Evolutionary conservation across 106 monocot species (phyloP), one percentile per base, ranked within the genome.

Genomic region (Alisma plantagoaquatica): DNA sequence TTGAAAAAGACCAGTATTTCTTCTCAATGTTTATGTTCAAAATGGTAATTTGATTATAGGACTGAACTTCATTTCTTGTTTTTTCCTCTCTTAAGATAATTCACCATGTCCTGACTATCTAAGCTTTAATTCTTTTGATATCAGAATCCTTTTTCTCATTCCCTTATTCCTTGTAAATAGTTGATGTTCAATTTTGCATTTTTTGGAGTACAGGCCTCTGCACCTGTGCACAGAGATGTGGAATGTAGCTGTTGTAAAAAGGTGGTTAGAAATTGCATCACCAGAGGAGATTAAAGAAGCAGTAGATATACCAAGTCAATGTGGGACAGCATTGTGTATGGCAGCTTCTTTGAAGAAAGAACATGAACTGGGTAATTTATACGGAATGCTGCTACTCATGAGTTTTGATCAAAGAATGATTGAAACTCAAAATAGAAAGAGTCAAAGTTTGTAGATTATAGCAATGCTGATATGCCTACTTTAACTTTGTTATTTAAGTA

Each of bases 251-350:
- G 85, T 98, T 67, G 90, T 98, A 32, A 71, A 60, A 72, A 90
- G 76, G 66, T 98, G 98, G 98, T 76, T 74, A 17, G 90, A 85
- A 59, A 61, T 98, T 70, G 90, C 98, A 46, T 74, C 79, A 7
- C 54, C 49, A 46, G 67, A 85, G 50, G 90, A 90, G 57, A 86
- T 90, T 46, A 61, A 67, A 32, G 70, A 82, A 59, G 90, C 90
- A 27, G 86, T 98, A 64, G 82, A 98, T 46, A 66, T 90, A 67
- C 71, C 84, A 57, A 63, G 98, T 67, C 82, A 84, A 57, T 46
- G 14, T 48, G 98, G 98, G 31, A 98, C 98, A 29, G 81, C 98
- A 46, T 69, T 98, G 41, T 98, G 98, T 62, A 98, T 98, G 98
- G 98, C 90, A 59, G 84, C 90, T 65, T 64, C 79, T 57, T 71